These are phyloP conservation scores for Metschnikowia gruessii DNA, from an alignment of 805 yeast species.

Conservation along the genomic window DNA sequence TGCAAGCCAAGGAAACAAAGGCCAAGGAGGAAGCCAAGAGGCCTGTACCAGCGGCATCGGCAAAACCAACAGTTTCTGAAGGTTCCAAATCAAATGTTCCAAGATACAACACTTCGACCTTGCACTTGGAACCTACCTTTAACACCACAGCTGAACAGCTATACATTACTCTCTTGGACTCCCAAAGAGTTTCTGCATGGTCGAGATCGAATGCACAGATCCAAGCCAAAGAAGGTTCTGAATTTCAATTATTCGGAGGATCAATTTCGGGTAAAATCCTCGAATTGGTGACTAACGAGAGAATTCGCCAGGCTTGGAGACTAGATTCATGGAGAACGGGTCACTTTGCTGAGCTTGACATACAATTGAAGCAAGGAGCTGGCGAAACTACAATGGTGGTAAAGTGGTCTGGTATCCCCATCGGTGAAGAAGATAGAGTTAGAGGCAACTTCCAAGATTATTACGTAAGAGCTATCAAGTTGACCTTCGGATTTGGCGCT, in stretches of 20 bases:
- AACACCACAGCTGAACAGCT: constrained; percentile 86
- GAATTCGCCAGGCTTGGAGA: constrained; percentile 80
- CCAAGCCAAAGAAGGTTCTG: constrained; percentile 52
- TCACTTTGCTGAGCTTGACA: constrained; percentile 66
- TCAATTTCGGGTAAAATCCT: constrained; percentile 71
- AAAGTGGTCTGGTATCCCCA: constrained; percentile 82
- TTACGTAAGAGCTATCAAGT: constrained; percentile 83
- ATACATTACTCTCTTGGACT: constrained; percentile 72
- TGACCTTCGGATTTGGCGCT: constrained; percentile 95
- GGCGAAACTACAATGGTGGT: constrained; percentile 81
- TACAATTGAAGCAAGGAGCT: constrained; percentile 72
- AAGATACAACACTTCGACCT: constrained; percentile 75
- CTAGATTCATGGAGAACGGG: constrained; percentile 85
- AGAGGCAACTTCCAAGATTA: constrained; percentile 82
- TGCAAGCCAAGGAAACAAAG: constrained; percentile 4
- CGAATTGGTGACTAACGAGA: constrained; percentile 55
- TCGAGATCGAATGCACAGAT: constrained; percentile 68
- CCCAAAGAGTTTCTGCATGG: constrained; percentile 86
- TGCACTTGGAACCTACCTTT: constrained; percentile 76
- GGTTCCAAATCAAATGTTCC: constrained; percentile 34
- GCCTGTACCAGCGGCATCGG: constrained; percentile 9
- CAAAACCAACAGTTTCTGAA: constrained; percentile 7
- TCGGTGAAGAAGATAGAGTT: constrained; percentile 91
- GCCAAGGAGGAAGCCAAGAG: constrained; percentile 3
- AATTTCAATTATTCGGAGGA: constrained; percentile 80